Evolutionary conservation across 2,329 filamentous ascomycete species (phyloP).

Genomic region (Ascocoryne sarcoides): DNA sequence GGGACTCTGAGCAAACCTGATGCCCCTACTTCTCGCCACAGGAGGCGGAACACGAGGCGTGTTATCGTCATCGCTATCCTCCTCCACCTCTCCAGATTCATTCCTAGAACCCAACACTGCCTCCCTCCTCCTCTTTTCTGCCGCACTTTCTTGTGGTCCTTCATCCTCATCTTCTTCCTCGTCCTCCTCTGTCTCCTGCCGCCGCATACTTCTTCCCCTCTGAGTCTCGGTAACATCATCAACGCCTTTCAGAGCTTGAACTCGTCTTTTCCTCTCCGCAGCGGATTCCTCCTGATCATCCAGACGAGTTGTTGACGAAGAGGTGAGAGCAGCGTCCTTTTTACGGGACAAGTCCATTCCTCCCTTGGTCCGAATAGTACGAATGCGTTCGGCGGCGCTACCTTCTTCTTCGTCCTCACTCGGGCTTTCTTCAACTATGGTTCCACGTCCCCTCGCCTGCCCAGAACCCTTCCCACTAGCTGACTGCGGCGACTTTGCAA

Average conservation of each 20-base stretch:
- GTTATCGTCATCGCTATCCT: conserved; percentile 25
- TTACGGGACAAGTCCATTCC: neutral
- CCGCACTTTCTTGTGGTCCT: conserved; percentile 53
- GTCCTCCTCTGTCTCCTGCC: conserved; percentile 14
- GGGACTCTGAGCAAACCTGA: conserved; percentile 29
- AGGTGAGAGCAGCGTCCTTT: neutral
- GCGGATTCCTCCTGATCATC: conserved; percentile 48
- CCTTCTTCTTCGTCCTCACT: conserved; percentile 5
- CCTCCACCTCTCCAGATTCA: conserved; percentile 9
- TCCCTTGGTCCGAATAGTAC: neutral
- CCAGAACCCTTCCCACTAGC: conserved; percentile 7
- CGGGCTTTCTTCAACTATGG: conserved; percentile 11
- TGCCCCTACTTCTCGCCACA: conserved; percentile 21
- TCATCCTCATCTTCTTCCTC: conserved; percentile 20
- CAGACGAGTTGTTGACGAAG: conserved; percentile 8
- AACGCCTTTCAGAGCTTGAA: conserved; percentile 41
- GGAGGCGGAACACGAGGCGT: conserved; percentile 24
- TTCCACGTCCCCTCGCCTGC: conserved; percentile 15
- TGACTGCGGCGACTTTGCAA: conserved; percentile 30
- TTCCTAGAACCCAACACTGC: conserved; percentile 57
- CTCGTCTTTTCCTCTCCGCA: conserved; percentile 58
- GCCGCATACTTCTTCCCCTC: conserved; percentile 5
- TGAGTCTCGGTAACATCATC: conserved; percentile 28
- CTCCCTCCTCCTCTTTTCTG: conserved; percentile 63
- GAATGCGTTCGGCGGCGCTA: neutral